phyloP scores from a whole-genome alignment of 768 basidiomycete genomes.

The Gloeopeniophorella convolvens region DNA sequence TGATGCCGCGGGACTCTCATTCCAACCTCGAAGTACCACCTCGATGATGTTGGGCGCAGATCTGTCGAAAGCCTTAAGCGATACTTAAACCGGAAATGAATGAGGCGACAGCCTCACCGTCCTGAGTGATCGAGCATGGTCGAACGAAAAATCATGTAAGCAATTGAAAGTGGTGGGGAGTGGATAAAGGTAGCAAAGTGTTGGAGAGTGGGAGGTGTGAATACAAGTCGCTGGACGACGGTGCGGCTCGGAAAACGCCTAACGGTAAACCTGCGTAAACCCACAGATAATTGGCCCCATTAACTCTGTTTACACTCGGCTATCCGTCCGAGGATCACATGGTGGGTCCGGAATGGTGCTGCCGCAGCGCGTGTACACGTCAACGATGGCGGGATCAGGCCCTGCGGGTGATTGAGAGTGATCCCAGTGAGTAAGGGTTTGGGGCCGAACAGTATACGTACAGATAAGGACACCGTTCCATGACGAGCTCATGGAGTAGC shows the following conservation, averaged over 20 bases:
- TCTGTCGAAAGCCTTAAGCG: not conserved
- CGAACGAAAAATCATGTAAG: not conserved
- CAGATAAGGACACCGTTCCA: not conserved
- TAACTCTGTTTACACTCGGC: not conserved
- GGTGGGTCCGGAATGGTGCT: not conserved
- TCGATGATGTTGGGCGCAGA: not conserved
- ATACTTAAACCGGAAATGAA: conserved; percentile 6
- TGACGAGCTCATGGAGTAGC: not conserved
- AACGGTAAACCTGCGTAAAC: no score
- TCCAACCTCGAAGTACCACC: conserved; percentile 1
- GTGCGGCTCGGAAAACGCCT: no score
- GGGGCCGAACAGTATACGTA: not conserved
- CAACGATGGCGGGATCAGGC: not conserved
- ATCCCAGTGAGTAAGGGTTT: not conserved
- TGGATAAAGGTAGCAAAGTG: not conserved
- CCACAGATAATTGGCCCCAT: not conserved
- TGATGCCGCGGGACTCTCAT: conserved; percentile 1
- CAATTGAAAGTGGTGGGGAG: not conserved
- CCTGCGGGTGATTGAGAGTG: not conserved
- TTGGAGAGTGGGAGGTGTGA: not conserved
- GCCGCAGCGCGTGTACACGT: not conserved
- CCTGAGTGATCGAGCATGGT: not conserved
- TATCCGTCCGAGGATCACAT: not conserved
- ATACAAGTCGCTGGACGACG: not conserved
- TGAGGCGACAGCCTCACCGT: not conserved